Base-by-base conservation (phyloP, 768 basidiomycete genomes). In the Amanita thiersii region DNA sequence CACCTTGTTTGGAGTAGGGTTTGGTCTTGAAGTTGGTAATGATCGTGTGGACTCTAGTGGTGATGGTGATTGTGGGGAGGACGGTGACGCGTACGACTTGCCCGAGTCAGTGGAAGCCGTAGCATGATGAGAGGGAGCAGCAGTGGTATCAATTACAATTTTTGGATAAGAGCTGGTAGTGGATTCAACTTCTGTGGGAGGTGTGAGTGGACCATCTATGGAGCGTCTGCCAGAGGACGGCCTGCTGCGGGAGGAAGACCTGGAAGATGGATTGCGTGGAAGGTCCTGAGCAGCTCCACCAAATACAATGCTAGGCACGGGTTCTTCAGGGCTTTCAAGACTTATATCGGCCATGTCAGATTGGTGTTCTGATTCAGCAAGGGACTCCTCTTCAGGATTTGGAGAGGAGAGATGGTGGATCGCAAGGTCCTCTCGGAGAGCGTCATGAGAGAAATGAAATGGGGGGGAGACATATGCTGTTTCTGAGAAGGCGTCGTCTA, bases 401-500 rank as follows among this genome's bases (percentile, higher is more conserved):
- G 11, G n/a, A 39, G 8, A 6, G 17, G 38, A 8, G 10, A 19
- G 20, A 14, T 32, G 29, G 20, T 32, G 10, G 33, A 66, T 73
- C 35, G 73, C 71, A 37, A 86, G 57, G 43, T 84, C 81, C 41
- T 72, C 62, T 23, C 82, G 75, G 43, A 86, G 70, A n/a, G 68
- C 64, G 32, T 73, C 73, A 2, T 76, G 64, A 12, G 66, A 75
- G 64, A 87, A 83, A 29, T 75, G 66, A 54, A 70, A 66, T 1
- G 55, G 50, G 20, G 50, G 17, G 26, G 58, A 53, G 29, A 65
- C 60, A 44, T 76, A 76, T 6, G 78, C 76, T 7, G 56, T 64
- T 36, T 78, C 77, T 1, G 70, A 69, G 58, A 87, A 87, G 10
- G 81, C 79, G 55, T 87, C 86, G 60, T 86, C 83, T 29, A 74